Conservation (phyloP, 1,139 yeast species). For the Lizanozyma gosingica region DNA sequence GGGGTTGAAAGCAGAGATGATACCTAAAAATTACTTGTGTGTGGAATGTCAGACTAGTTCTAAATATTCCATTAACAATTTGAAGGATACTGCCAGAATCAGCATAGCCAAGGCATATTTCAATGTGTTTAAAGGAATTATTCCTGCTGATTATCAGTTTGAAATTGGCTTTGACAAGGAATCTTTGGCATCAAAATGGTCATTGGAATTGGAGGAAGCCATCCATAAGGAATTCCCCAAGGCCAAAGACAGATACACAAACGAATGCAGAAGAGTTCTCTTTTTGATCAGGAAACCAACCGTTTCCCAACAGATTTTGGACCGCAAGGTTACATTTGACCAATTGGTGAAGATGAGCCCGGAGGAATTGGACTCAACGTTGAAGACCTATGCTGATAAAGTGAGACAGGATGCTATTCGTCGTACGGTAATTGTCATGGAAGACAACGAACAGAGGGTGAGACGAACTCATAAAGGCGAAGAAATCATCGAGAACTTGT, state of each 20-base stretch:
- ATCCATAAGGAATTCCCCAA: constrained; percentile 17
- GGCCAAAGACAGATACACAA: constrained; percentile 25
- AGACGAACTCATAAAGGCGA: constrained; percentile 84
- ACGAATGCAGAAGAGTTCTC: constrained; percentile 34
- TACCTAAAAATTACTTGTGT: constrained; percentile 28
- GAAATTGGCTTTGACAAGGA: constrained; percentile 18
- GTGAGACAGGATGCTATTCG: constrained; percentile 62
- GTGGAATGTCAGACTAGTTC: constrained; percentile 15
- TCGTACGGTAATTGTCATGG: constrained; percentile 52
- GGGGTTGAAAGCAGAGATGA: constrained; percentile 31
- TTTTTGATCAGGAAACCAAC: constrained; percentile 26
- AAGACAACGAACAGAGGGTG: constrained; percentile 46
- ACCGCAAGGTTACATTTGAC: constrained; percentile 36
- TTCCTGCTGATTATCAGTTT: constrained; percentile 1
- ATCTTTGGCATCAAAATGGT: constrained; percentile 26
- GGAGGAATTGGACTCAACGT: constrained; percentile 66
- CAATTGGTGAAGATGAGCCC: constrained; percentile 50
- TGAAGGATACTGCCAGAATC: constrained; percentile 23
- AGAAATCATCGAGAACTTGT: constrained; percentile 54
- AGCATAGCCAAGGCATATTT: constrained; percentile 32
- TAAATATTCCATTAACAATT: constrained; percentile 7
- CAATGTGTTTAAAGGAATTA: constrained; percentile 11
- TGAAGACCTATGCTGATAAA: constrained; percentile 59
- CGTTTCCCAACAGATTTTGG: constrained; percentile 23
- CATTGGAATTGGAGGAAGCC: constrained; percentile 34